Base-by-base conservation (phyloP, 2,329 filamentous ascomycete genomes). In the Trichoderma sp. region DNA sequence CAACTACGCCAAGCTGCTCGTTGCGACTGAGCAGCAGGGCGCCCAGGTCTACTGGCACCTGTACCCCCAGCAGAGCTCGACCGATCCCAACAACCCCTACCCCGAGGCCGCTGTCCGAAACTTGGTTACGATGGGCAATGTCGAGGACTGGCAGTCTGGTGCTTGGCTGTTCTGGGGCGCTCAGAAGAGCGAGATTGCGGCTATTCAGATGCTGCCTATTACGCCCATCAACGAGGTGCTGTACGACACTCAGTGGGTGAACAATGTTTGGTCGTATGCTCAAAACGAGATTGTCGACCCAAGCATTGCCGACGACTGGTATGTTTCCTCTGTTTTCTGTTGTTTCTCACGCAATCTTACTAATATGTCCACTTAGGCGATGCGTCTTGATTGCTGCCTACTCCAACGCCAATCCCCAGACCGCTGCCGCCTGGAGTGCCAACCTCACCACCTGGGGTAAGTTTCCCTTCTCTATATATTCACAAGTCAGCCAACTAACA, bases 1-100 rank as follows among this genome's bases (percentile, higher is more conserved):
- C 65, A 72, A 72, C 69, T 74, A 73, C 43, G 73, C 73, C 43
- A 71, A 71, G 58, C 71, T 76, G 16, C 70, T 75, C 39, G 68
- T 76, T 28, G 74, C 73, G 4, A 71, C 74, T 43, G 71, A 74
- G 59, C 70, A 72, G 66, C 71, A 72, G 37, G 72, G 68, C 18
- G 67, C 74, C 5, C 68, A 74, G 30, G 70, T 70, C 28, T 76
- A 76, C 70, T 75, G 74, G 70, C 71, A 74, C 55, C 59, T 76
- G 5, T 70, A 73, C 68, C 71, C 71, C 16, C 63, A 70, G 55
- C 64, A 71, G 59, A 68, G 68, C 52, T 18, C 52, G n/a, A 71
- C 65, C 13, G 73, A 70, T 26, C 71, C 66, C 49, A 69, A 75
- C 69, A 72, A 74, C 65, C 68, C 72, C 16, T 73, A 75, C 67